Evolutionary conservation across 306 rosid species (phyloP).

Genomic region (Quercus berberidifolia): DNA sequence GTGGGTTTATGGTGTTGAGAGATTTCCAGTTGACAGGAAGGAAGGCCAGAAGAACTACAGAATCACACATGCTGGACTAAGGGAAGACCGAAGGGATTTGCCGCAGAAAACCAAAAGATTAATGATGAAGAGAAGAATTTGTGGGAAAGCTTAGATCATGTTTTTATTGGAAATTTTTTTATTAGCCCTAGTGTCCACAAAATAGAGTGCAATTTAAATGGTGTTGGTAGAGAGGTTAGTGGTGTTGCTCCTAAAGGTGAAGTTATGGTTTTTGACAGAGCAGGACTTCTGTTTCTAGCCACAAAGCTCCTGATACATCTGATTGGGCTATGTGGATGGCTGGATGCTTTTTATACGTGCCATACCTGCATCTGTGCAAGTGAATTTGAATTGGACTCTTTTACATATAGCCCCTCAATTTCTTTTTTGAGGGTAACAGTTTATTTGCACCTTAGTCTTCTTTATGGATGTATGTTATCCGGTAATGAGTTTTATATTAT

Average conservation of each 20-base stretch:
- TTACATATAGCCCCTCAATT: not conserved
- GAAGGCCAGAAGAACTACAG: too few species aligned
- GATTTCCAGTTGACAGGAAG: too few species aligned
- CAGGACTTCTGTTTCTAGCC: not conserved
- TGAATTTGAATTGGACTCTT: not conserved
- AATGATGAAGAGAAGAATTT: not conserved
- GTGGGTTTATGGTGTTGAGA: too few species aligned
- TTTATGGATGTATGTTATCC: not conserved
- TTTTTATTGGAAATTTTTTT: not conserved
- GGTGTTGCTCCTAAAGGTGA: not conserved
- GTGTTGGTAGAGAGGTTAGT: not conserved
- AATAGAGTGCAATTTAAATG: not conserved
- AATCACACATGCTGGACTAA: too few species aligned
- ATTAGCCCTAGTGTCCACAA: not conserved
- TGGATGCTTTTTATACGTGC: not conserved
- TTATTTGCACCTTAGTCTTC: not conserved
- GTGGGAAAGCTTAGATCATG: not conserved
- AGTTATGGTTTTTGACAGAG: not conserved
- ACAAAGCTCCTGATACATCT: not conserved
- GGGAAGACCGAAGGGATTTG: not conserved
- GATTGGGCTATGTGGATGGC: not conserved
- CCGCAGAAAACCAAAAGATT: not conserved
- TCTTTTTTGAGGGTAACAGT: not conserved
- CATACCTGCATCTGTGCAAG: not conserved
- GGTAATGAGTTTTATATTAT: not conserved